Conservation (phyloP, 192 early-diverging fungal species). For the Chytriomyces sp. region DNA sequence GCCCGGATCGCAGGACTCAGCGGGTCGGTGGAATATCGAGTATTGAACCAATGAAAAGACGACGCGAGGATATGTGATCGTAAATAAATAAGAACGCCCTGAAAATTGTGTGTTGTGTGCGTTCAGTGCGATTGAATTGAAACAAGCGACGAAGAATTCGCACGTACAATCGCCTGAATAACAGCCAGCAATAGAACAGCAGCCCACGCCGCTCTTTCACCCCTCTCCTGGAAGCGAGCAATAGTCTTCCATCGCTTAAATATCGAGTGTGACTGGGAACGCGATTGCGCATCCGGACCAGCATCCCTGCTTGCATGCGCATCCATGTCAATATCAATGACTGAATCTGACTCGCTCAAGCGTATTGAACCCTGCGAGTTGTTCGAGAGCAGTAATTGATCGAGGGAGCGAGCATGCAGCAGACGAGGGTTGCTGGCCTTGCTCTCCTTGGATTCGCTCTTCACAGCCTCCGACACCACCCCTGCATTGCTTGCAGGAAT, state of each 20-base stretch:
- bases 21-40: slow-evolving; percentile 3
- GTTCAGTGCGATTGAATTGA: no score
- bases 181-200: background rate
- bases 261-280: no score
- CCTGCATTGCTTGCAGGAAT: background rate
- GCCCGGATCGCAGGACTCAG: background rate
- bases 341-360: background rate
- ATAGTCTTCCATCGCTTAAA: background rate
- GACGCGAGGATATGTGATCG: slow-evolving; percentile 8
- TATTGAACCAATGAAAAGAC: slow-evolving; percentile 3
- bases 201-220: background rate
- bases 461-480: background rate
- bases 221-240: background rate
- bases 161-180: background rate
- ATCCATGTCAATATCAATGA: background rate
- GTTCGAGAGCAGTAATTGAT: background rate
- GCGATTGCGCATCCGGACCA: no score
- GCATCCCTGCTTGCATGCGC: no score
- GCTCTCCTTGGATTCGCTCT: background rate
- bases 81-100: background rate
- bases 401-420: background rate
- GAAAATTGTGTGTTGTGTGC: no score
- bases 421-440: background rate
- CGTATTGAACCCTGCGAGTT: background rate
- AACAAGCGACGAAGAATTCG: no score